Base-by-base conservation (phyloP, 2,329 filamentous ascomycete species). In the Trichoderma guizhouense region DNA sequence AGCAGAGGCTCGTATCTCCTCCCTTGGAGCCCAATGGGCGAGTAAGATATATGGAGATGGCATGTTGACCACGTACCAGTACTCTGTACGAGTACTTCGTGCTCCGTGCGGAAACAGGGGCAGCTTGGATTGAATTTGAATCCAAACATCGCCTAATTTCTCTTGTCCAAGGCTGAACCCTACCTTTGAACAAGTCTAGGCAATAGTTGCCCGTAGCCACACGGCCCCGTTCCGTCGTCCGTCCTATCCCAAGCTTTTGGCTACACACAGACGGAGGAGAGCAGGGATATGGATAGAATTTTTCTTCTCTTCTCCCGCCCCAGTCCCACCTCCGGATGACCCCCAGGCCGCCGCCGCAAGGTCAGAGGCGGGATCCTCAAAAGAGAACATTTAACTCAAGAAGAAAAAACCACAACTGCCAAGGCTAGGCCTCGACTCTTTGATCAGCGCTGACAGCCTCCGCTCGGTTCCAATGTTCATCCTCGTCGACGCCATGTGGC, bases 191-290 rank as follows among this genome's bases (percentile, higher is more conserved):
- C 39, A 26, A 68, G 55, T 55, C 57, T 28, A 61, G 39, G 36
- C 26, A 61, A 5, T 32, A 68, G 47, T 21, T 34, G 12, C 55
- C 32, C n/a, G 39, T 51, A 69, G 67, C 67, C 67, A 53, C 39
- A 69, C 57, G 57, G 67, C 58, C 67, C 67, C 67, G 57, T 69
- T 34, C 67, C 39, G 57, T 69, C 67, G 53, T 36, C 67, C 47
- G 15, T n/a, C 39, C 15, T 53, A 34, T 51, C 30, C 21, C 21
- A 69, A 62, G 67, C 43, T 62, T 62, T 63, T 70, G 34, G 58
- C 12, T 58, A 61, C 51, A 24, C 12, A 34, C 7, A 7, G 51
- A 28, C 9, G n/a, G 32, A 55, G 64, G 64, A 21, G 28, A 12
- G 51, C 68, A 71, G 61, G 67, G 67, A 69, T 62, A 55, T 6